phyloP scores from a whole-genome alignment of 805 yeast genomes.

The Wickerhamomyces queroliae region DNA sequence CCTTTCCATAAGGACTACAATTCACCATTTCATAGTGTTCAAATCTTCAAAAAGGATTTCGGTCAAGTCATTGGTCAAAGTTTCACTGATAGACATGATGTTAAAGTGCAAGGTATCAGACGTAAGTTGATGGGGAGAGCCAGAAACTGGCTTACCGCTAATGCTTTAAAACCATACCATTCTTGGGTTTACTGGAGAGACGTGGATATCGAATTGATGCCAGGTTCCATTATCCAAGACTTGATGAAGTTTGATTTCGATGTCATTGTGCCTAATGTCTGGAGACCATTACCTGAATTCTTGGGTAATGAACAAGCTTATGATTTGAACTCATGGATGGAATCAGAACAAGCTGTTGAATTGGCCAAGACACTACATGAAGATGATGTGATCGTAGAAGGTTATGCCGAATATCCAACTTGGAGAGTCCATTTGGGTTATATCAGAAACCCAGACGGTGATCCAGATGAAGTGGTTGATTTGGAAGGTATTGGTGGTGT shows the following conservation, averaged over 20 bases:
- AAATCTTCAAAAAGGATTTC: conserved; percentile 76
- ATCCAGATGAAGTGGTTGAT: conserved; percentile 58
- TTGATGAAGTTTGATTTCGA: conserved; percentile 68
- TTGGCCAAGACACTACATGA: conserved; percentile 61
- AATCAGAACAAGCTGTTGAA: conserved; percentile 68
- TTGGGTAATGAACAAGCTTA: conserved; percentile 90
- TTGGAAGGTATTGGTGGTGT: conserved; percentile 89
- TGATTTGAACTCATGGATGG: conserved; percentile 96
- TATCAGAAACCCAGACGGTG: conserved; percentile 54
- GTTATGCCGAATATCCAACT: conserved; percentile 82
- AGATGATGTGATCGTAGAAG: conserved; percentile 85
- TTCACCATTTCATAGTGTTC: conserved; percentile 71
- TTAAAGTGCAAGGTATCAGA: conserved; percentile 79
- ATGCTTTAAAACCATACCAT: conserved; percentile 74
- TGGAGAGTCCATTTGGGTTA: conserved; percentile 82
- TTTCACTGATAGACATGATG: conserved; percentile 77
- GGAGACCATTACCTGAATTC: conserved; percentile 95
- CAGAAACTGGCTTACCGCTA: conserved; percentile 74
- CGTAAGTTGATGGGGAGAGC: conserved; percentile 85
- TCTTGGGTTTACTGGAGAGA: conserved; percentile 94
- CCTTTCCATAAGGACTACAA: conserved; percentile 60
- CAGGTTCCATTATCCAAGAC: conserved; percentile 68
- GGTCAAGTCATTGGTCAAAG: conserved; percentile 86
- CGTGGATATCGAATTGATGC: conserved; percentile 78
- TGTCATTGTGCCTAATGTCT: conserved; percentile 80